phyloP scores from a whole-genome alignment of 2,329 filamentous ascomycete genomes.

The Colletotrichum musae region DNA sequence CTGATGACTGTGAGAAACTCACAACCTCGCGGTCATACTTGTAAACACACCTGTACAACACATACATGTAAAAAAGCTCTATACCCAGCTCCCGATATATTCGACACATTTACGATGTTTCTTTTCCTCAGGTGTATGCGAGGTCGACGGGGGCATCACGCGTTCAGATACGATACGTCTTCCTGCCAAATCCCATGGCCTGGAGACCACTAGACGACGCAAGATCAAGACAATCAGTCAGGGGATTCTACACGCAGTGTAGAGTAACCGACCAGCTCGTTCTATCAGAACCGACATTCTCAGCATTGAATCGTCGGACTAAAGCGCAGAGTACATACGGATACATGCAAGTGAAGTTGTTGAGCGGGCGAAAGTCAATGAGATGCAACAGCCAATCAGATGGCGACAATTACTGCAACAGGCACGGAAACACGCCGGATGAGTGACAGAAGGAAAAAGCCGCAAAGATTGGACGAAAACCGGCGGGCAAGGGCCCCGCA shows the following conservation, averaged over 20 bases:
- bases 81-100: slow-evolving; percentile 40
- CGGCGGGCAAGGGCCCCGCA: slow-evolving; percentile 29
- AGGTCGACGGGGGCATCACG: slow-evolving; percentile 46
- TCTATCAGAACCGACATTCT: slow-evolving; percentile 75
- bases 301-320: slow-evolving; percentile 74
- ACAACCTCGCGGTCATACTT: not conserved
- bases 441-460: slow-evolving; percentile 7
- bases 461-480: slow-evolving; percentile 11
- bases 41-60: slow-evolving; percentile 38
- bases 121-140: not conserved
- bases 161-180: slow-evolving; percentile 79
- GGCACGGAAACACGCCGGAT: slow-evolving; percentile 11
- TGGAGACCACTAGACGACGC: slow-evolving; percentile 73
- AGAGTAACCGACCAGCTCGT: slow-evolving; percentile 58
- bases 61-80: slow-evolving; percentile 26
- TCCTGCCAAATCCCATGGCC: slow-evolving; percentile 66
- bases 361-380: not conserved
- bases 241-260: slow-evolving; percentile 15
- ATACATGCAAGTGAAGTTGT: slow-evolving; percentile 60
- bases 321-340: slow-evolving; percentile 76
- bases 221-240: slow-evolving; percentile 61
- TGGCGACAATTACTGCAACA: slow-evolving; percentile 15
- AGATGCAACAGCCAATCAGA: slow-evolving; percentile 27
- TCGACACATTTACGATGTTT: not conserved
- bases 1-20: not conserved